Evolutionary conservation across 371 early-diverging fungal species (phyloP).

Genomic region (Haplosporangium sp.): DNA sequence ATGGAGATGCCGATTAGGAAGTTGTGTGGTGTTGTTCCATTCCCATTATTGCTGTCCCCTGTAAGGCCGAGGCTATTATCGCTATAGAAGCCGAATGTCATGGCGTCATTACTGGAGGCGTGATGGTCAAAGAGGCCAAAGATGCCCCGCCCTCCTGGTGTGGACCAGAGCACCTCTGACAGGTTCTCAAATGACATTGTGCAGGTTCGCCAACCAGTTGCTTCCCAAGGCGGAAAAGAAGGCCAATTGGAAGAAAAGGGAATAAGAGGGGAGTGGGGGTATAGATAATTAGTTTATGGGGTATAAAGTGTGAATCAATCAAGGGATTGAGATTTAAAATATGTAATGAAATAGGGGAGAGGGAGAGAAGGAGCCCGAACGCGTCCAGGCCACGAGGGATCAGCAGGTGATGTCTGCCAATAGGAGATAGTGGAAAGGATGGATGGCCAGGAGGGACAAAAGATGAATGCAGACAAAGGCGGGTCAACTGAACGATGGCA

Average conservation of each 20-base stretch:
- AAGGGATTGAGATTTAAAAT: background rate
- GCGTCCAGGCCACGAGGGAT: too few species aligned
- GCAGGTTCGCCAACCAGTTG: background rate
- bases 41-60: background rate
- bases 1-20: slow-evolving; percentile 62
- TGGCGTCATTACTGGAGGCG: background rate
- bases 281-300: background rate
- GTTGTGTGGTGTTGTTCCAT: slow-evolving; percentile 28
- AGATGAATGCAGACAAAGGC: too few species aligned
- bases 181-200: slow-evolving; percentile 48
- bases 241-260: too few species aligned
- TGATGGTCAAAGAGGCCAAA: slow-evolving; percentile 34
- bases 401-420: too few species aligned
- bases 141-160: slow-evolving; percentile 34
- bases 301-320: background rate
- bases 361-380: too few species aligned
- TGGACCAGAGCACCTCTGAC: slow-evolving; percentile 53
- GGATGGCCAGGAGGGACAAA: too few species aligned
- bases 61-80: slow-evolving; percentile 2
- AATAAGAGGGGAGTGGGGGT: background rate
- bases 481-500: too few species aligned
- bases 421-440: background rate
- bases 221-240: too few species aligned
- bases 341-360: background rate
- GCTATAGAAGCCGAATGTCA: slow-evolving; percentile 2